Conservation (phyloP, 164 flowering plant species). For the Magnolia changhungtana region DNA sequence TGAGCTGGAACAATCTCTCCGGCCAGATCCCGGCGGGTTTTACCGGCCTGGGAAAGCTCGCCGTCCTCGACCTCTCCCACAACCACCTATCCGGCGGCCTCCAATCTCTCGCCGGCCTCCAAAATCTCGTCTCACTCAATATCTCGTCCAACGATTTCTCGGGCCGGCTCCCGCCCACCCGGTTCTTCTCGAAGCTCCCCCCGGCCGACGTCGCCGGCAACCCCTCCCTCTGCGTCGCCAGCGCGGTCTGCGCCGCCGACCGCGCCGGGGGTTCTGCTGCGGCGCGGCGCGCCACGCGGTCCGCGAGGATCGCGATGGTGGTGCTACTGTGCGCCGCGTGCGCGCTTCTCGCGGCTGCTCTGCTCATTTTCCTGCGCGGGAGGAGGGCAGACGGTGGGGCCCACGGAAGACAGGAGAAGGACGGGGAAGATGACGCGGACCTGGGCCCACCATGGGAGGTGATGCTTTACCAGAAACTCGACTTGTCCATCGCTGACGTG, state of each 20-base stretch:
- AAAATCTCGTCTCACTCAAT: slow-evolving; percentile 86
- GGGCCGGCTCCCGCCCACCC: slow-evolving; percentile 77
- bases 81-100: slow-evolving; percentile 67
- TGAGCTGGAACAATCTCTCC: slow-evolving; percentile 71
- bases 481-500: slow-evolving; percentile 65
- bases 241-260: slow-evolving; percentile 26
- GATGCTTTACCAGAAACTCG: slow-evolving; percentile 83
- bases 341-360: slow-evolving; percentile 51
- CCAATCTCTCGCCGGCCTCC: slow-evolving; percentile 48
- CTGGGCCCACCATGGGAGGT: slow-evolving; percentile 78
- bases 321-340: slow-evolving; percentile 60
- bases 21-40: slow-evolving; percentile 67
- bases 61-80: slow-evolving; percentile 76
- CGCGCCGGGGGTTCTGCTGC: slow-evolving; percentile 12
- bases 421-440: slow-evolving; percentile 35
- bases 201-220: slow-evolving; percentile 60
- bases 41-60: slow-evolving; percentile 59
- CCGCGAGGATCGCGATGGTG: slow-evolving; percentile 54
- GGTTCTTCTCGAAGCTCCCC: slow-evolving; percentile 77
- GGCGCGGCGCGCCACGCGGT: slow-evolving; percentile 22
- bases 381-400: slow-evolving; percentile 20
- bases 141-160: slow-evolving; percentile 85
- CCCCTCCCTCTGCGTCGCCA: slow-evolving; percentile 52
- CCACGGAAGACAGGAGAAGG: slow-evolving; percentile 24
- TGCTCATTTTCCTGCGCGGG: slow-evolving; percentile 51